phyloP scores from a whole-genome alignment of 2,329 filamentous ascomycete genomes.

The Monilinia fructigena region DNA sequence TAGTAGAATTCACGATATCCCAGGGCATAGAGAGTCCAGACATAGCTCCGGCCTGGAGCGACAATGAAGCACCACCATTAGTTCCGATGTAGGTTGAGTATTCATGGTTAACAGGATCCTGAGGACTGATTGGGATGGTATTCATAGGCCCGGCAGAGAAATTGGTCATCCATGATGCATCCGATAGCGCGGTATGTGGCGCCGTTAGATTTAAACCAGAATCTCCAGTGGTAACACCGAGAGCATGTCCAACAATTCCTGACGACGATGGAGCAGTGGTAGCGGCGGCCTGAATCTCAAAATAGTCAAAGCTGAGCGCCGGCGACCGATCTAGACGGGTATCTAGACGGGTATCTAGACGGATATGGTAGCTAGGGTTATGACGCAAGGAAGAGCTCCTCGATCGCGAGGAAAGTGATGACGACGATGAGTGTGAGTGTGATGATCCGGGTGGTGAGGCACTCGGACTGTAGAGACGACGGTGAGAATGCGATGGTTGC shows the following conservation, averaged over 20 bases:
- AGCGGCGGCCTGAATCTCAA: conserved; percentile 4
- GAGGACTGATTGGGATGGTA: conserved; percentile 14
- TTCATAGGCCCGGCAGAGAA: conserved; percentile 1
- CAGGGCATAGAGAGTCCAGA: conserved; percentile 29
- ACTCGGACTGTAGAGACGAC: conserved; percentile 19
- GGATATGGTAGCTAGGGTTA: conserved; percentile 14
- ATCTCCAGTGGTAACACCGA: conserved; percentile 5
- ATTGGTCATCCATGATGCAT: conserved; percentile 15
- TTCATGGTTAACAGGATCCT: conserved; percentile 4
- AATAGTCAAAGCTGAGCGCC: conserved; percentile 11
- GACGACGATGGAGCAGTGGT: conserved; percentile 9
- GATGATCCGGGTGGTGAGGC: conserved; percentile 19
- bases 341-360: conserved; percentile 8
- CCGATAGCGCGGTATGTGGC: conserved; percentile 4
- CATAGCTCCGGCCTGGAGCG: conserved; percentile 21
- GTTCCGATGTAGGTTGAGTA: conserved; percentile 12
- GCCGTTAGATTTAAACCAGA: conserved; percentile 10
- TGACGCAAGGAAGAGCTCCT: conserved; percentile 9
- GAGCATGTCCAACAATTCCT: conserved; percentile 9
- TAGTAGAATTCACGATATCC: conserved; percentile 24
- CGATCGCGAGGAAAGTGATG: conserved; percentile 4
- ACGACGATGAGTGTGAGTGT: conserved; percentile 13
- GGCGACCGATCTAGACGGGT: conserved; percentile 12
- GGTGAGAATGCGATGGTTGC: conserved; percentile 15
- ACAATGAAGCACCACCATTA: conserved; percentile 13